Evolutionary conservation across 2,329 filamentous ascomycete genomes (phyloP).

Genomic region (Colletotrichum tropicicola): DNA sequence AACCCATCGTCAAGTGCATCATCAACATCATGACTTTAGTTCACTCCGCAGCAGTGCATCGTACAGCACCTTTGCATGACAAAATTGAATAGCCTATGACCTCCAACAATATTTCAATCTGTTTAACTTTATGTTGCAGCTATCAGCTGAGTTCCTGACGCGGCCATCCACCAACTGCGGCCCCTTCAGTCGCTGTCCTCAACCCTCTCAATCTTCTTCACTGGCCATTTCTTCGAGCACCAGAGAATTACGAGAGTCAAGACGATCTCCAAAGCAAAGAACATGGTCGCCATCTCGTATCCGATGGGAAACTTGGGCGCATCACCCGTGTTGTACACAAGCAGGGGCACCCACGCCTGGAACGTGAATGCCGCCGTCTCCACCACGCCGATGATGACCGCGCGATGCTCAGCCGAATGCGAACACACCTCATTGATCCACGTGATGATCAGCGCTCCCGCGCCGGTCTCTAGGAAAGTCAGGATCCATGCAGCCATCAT

Average conservation of each 20-base stretch:
- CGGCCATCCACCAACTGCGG: no score
- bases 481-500: conserved; percentile 48
- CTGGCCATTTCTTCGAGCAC: conserved; percentile 10
- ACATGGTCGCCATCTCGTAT: conserved; percentile 43
- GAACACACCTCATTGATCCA: conserved; percentile 58
- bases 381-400: conserved; percentile 58
- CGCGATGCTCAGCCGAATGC: conserved; percentile 56
- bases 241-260: conserved; percentile 1
- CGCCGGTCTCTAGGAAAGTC: conserved; percentile 44
- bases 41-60: no score
- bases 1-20: no score
- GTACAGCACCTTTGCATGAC: no score
- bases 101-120: no score
- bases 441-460: conserved; percentile 47
- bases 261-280: conserved; percentile 41
- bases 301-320: conserved; percentile 50
- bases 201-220: neutral
- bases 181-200: neutral
- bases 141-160: no score
- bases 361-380: conserved; percentile 54
- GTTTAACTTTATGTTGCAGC: no score
- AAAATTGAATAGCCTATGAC: no score
- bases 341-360: conserved; percentile 52
- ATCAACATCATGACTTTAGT: no score
- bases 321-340: conserved; percentile 45